phyloP scores from a whole-genome alignment of 352 stramenopile species.

The Phytophthora podocarpi region DNA sequence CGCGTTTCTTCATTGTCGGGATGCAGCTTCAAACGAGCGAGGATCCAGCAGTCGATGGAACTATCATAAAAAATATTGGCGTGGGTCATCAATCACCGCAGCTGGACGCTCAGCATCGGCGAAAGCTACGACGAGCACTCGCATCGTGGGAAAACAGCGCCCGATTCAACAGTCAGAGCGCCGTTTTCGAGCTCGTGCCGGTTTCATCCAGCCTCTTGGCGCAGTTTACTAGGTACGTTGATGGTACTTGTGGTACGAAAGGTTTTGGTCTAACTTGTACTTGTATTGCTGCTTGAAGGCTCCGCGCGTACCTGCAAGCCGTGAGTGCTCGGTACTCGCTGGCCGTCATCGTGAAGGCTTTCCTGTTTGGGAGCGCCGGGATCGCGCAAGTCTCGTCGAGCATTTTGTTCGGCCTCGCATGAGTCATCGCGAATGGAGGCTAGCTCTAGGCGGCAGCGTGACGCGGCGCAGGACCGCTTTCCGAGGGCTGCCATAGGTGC shows the following conservation, averaged over 20 bases:
- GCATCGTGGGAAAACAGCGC: constrained; percentile 13
- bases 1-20: constrained; percentile 43
- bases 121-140: constrained; percentile 21
- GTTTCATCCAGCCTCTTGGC: constrained; percentile 23
- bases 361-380: constrained; percentile 34
- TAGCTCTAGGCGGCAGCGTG: too few species aligned
- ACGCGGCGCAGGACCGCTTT: constrained; percentile 4
- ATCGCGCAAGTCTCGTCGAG: constrained; percentile 30
- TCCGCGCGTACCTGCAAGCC: constrained; percentile 23
- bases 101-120: constrained; percentile 27
- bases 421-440: too few species aligned
- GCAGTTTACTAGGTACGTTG: constrained; percentile 38
- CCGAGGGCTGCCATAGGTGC: constrained; percentile 11
- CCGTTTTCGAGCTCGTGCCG: constrained; percentile 31
- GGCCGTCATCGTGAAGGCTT: constrained; percentile 29
- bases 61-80: constrained; percentile 23
- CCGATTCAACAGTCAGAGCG: background rate
- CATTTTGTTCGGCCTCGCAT: constrained; percentile 28
- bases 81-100: constrained; percentile 15
- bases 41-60: background rate
- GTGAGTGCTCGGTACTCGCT: constrained; percentile 34
- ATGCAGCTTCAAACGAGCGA: constrained; percentile 34
- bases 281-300: constrained; percentile 9
- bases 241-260: background rate
- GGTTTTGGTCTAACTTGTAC: background rate